These are phyloP conservation scores for Neoboletus brunneissimus DNA, from an alignment of 768 basidiomycete genomes.

Conservation along the genomic window DNA sequence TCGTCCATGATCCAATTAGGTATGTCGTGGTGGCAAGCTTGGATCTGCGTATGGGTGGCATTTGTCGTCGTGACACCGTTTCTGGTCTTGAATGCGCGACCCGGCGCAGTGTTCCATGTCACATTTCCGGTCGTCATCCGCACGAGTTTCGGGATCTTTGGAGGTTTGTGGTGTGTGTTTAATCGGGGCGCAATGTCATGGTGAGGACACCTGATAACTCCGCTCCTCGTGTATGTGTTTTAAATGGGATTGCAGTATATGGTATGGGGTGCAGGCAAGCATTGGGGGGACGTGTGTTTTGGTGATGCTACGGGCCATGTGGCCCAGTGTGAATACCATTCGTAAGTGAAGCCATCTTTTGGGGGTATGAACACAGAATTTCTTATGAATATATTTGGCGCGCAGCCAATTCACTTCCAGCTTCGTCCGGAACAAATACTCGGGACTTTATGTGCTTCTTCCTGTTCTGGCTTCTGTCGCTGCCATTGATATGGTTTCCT, in stretches of 20 bases:
- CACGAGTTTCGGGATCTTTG: conserved; percentile 77
- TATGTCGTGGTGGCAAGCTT: conserved; percentile 82
- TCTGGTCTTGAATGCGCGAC: conserved; percentile 73
- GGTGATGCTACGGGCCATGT: conserved; percentile 73
- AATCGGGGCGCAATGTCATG: conserved; percentile 72
- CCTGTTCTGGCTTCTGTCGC: conserved; percentile 79
- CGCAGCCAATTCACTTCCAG: conserved; percentile 68
- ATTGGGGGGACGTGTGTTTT: conserved; percentile 80
- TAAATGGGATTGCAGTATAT: conserved; percentile 44
- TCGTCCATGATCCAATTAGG: conserved; percentile 72
- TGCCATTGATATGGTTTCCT: conserved; percentile 80
- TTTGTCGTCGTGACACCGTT: conserved; percentile 63
- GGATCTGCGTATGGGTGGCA: conserved; percentile 74
- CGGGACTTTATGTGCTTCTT: conserved; percentile 80
- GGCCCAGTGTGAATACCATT: conserved; percentile 67
- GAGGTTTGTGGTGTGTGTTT: conserved; percentile 76
- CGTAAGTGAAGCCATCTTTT: conserved; percentile 40
- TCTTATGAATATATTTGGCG: conserved; percentile 7
- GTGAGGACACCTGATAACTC: conserved; percentile 39
- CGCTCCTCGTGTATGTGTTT: conserved; percentile 15
- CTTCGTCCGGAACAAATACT: conserved; percentile 70
- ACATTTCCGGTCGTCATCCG: conserved; percentile 75
- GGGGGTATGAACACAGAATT: not conserved
- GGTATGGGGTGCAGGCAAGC: conserved; percentile 79
- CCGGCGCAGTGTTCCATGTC: conserved; percentile 73